Evolutionary conservation across 1,284 basidiomycete species (phyloP), one percentile per base, ranked within the genome.

Genomic region (Apiotrichum sp.): DNA sequence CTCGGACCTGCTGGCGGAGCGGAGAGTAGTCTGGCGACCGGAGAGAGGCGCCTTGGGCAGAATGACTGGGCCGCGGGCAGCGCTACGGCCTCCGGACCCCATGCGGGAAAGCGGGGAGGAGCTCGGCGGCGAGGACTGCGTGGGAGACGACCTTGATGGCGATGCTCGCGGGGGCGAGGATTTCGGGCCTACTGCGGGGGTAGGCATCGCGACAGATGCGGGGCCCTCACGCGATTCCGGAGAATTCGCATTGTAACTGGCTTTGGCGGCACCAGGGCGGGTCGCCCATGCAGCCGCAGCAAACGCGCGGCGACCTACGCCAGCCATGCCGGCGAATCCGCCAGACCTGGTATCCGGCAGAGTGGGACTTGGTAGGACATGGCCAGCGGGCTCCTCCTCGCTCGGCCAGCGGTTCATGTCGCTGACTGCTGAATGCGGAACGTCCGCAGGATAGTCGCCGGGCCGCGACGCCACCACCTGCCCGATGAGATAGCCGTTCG

Each of bases 251-350:
- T n/a, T n/a, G n/a, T n/a, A n/a, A n/a, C n/a, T n/a, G n/a, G n/a
- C n/a, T n/a, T n/a, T n/a, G n/a, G n/a, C n/a, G n/a, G n/a, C 67
- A 16, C 71, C 71, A 1, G 69, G 70, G 36, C 68, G 62, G 1
- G 72, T 69, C 14, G 68, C 67, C 73, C 73, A 75, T 3, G 87
- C 86, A 7, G 83, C 88, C 7, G 89, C 87, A 2, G 86, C 86
- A 62, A 93, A 92, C 0, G 87, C 89, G 59, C 89, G 79, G 58
- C 89, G 78, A 4, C 89, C 89, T 2, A 93, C 89, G 14, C 89
- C 89, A 0, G 89, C 89, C 89, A 92, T 92, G 0, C 89, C 89
- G 6, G 88, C 88, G 59, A 81, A 84, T 2, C 88, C 89, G 4
- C 88, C 89, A 8, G 70, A 81, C 65, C 85, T 84, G 13, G 88